Conservation (phyloP, 331 rosid species). For the Spiraea crenata region DNA sequence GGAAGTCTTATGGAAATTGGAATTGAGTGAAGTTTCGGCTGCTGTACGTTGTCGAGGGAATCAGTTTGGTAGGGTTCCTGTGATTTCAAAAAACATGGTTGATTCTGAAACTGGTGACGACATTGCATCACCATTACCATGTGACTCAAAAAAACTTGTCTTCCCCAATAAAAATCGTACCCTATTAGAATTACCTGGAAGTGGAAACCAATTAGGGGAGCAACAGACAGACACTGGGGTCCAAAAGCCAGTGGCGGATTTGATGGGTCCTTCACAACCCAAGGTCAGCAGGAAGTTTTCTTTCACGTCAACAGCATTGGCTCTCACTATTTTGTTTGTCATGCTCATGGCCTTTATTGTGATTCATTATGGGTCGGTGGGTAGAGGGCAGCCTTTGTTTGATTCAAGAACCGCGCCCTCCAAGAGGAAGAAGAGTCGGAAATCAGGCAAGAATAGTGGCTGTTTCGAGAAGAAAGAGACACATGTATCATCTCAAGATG, state of each 20-base stretch:
- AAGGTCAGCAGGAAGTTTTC: slow-evolving; percentile 14
- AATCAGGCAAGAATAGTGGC: slow-evolving; percentile 37
- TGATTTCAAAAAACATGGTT: slow-evolving; percentile 34
- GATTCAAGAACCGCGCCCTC: slow-evolving; percentile 38
- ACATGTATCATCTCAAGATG: slow-evolving; percentile 34
- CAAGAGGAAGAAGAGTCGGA: slow-evolving; percentile 52
- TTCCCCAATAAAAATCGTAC: slow-evolving; percentile 40
- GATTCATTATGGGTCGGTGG: slow-evolving; percentile 9
- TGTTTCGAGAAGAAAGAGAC: slow-evolving; percentile 32
- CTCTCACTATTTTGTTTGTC: slow-evolving; percentile 21
- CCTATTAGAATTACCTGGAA: slow-evolving; percentile 31
- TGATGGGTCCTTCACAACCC: slow-evolving; percentile 42
- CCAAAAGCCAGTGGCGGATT: slow-evolving; percentile 27
- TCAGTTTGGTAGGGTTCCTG: slow-evolving; percentile 20
- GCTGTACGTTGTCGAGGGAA: slow-evolving; percentile 46
- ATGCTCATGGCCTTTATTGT: slow-evolving; percentile 31
- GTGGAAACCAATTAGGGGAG: slow-evolving; percentile 26
- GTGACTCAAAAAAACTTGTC: slow-evolving; percentile 46
- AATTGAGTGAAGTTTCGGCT: slow-evolving; percentile 64
- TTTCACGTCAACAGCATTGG: slow-evolving; percentile 28
- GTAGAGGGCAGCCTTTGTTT: slow-evolving; percentile 22
- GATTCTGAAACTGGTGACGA: slow-evolving; percentile 43
- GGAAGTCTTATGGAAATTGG: slow-evolving; percentile 60
- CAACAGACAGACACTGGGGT: slow-evolving; percentile 28
- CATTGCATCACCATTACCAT: slow-evolving; percentile 58